These are phyloP conservation scores for Intubia oerlemansii DNA, from an alignment of 2,329 filamentous ascomycete genomes.

Conservation along the genomic window DNA sequence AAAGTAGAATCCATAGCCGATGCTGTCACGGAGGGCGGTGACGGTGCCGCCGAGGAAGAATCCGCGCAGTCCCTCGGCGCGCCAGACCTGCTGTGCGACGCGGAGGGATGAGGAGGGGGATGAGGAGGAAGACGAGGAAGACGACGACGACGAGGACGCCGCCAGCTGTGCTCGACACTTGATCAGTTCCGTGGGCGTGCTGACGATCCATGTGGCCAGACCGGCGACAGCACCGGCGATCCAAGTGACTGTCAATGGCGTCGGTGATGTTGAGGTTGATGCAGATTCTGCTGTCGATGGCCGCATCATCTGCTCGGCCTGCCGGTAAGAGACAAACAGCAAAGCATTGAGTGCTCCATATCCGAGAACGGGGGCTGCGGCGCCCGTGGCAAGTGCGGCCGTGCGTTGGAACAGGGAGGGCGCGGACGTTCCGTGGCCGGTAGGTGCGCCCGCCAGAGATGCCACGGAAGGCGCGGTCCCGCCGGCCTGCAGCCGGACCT, in stretches of 20 bases:
- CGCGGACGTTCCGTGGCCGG: no score
- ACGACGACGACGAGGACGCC: slow-evolving; percentile 1
- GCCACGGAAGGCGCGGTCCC: slow-evolving; percentile 6
- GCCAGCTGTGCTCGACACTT: slow-evolving; percentile 74
- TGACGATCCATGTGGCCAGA: slow-evolving; percentile 67
- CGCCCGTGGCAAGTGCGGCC: slow-evolving; percentile 32
- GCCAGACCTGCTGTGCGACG: slow-evolving; percentile 40
- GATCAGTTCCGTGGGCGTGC: slow-evolving; percentile 72
- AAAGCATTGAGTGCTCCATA: slow-evolving; percentile 84
- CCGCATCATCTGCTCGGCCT: slow-evolving; percentile 47
- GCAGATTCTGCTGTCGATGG: no score
- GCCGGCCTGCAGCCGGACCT: slow-evolving; percentile 61
- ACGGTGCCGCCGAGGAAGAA: slow-evolving; percentile 65
- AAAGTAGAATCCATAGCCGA: slow-evolving; percentile 97
- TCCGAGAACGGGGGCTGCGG: slow-evolving; percentile 67
- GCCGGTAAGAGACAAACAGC: slow-evolving; percentile 80
- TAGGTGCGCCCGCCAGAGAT: slow-evolving; percentile 21
- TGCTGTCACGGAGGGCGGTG: slow-evolving; percentile 62
- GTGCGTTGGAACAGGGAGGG: slow-evolving; percentile 2
- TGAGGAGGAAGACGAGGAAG: no score
- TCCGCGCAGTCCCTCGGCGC: slow-evolving; percentile 36
- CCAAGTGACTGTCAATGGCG: no score
- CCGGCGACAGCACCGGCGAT: slow-evolving; percentile 63
- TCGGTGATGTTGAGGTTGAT: no score
- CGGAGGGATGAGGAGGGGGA: slow-evolving; percentile 36